Conservation (phyloP, 495 filamentous ascomycete species). For the Hapsidospora chrysogenum region DNA sequence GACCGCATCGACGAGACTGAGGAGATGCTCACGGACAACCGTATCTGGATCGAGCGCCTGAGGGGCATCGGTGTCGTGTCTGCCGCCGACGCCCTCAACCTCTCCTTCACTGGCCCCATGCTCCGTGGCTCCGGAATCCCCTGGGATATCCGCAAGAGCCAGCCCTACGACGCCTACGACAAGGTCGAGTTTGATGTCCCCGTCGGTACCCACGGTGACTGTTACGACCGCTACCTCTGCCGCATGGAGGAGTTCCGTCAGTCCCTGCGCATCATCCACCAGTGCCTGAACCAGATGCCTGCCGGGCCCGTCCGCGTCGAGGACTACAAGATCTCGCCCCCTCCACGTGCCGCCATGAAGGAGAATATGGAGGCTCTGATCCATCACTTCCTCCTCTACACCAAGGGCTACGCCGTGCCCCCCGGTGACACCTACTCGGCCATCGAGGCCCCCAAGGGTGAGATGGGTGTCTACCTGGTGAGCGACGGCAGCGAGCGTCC, state of each 20-base stretch:
- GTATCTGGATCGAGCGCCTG: slow-evolving; percentile 93
- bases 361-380: slow-evolving; percentile 99
- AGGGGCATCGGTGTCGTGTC: slow-evolving; percentile 82
- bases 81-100: slow-evolving; percentile 85
- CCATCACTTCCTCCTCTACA: slow-evolving; percentile 97
- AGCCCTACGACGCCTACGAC: slow-evolving; percentile 95
- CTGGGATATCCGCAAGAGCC: slow-evolving; percentile 90
- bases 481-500: slow-evolving; percentile 90
- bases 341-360: slow-evolving; percentile 96
- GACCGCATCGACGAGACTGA: slow-evolving; percentile 99
- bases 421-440: slow-evolving; percentile 95
- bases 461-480: slow-evolving; percentile 98
- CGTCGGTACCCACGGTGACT: slow-evolving; percentile 92
- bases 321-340: slow-evolving; percentile 97
- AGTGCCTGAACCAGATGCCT: slow-evolving; percentile 98
- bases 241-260: slow-evolving; percentile 99
- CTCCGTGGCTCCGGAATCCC: slow-evolving; percentile 93
- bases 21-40: slow-evolving; percentile 96
- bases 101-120: slow-evolving; percentile 95
- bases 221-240: slow-evolving; percentile 97
- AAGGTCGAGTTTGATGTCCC: slow-evolving; percentile 97
- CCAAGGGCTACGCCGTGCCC: slow-evolving; percentile 95
- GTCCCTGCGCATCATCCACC: slow-evolving; percentile 91
- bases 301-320: slow-evolving; percentile 84
- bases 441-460: slow-evolving; percentile 97